Conservation (phyloP, 768 basidiomycete genomes). For the Royoungia palumana region DNA sequence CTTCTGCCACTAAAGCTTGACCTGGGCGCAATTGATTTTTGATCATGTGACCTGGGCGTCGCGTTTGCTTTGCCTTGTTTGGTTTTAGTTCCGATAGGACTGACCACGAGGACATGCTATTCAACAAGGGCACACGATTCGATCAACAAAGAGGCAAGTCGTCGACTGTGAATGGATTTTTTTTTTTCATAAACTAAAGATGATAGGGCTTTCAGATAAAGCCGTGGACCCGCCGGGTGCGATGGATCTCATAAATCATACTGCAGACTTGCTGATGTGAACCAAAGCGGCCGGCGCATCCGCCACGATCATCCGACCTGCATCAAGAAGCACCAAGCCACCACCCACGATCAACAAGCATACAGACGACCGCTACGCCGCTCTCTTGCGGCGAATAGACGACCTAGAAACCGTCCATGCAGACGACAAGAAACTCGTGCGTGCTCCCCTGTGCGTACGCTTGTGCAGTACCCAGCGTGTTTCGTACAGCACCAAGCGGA, state of each 20-base stretch:
- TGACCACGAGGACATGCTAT: slow-evolving; percentile 30
- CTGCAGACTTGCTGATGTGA: background rate
- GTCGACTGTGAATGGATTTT: background rate
- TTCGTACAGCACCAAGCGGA: slow-evolving; percentile 53
- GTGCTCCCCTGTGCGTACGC: slow-evolving; percentile 9
- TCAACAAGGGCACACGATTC: slow-evolving; percentile 45
- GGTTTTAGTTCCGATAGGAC: slow-evolving; percentile 2
- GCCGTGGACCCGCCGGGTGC: slow-evolving; percentile 41
- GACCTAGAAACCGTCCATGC: slow-evolving; percentile 59
- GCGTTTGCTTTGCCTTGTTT: slow-evolving; percentile 23
- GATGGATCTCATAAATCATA: background rate
- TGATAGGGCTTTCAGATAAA: slow-evolving; percentile 32
- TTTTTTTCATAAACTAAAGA: background rate
- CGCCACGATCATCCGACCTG: slow-evolving; percentile 22
- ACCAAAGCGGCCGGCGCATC: slow-evolving; percentile 36
- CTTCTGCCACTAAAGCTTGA: background rate
- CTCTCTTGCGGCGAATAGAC: slow-evolving; percentile 60
- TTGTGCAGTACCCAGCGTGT: background rate
- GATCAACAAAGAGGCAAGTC: slow-evolving; percentile 9
- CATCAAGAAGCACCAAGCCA: slow-evolving; percentile 26
- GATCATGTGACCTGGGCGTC: slow-evolving; percentile 22
- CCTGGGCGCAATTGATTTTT: too few species aligned
- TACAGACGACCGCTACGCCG: slow-evolving; percentile 46
- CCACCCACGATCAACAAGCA: slow-evolving; percentile 17
- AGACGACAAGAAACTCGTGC: slow-evolving; percentile 64